Evolutionary conservation across 306 rosid species (phyloP), one percentile per base, ranked within the genome.

Genomic region (Rosa persica): DNA sequence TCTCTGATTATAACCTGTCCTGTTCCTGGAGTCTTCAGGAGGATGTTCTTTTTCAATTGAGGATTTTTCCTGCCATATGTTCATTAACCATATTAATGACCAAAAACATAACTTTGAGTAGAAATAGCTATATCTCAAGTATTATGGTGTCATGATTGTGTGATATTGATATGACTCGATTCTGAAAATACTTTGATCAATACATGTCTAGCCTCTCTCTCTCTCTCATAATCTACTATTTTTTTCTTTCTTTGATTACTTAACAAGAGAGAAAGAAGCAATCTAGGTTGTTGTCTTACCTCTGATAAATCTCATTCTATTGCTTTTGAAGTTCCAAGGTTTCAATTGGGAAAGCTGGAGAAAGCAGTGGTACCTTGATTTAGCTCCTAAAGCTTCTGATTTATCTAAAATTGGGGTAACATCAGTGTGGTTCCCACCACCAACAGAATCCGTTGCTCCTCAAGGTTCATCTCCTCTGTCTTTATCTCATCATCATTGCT

Each of bases 261-360:
- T 49, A 13, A 49, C 73, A 49, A 4, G 51, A 54, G 39, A 66
- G 9, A n/a, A 66, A 66, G 22, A 12, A 48, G 73, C 39, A 36
- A 42, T 67, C 43, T 52, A 47, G 49, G 8, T 25, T 4, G 36
- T 20, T 67, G 55, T 34, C 40, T 55, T 58, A 69, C 55, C 51
- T 60, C 22, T 78, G 78, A 62, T 84, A 65, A 71, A 36, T 86
- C 73, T 85, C 72, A 20, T 67, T 57, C 30, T 64, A 22, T 82
- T 61, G 75, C 52, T 55, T 54, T 78, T 67, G 62, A 81, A 89
- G 96, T 87, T 89, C 86, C 96, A 91, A 89, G 93, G 84, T 81
- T 91, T 91, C 84, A 91, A 91, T 78, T 91, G 96, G 96, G 96
- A 91, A 82, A 89, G 93, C 86, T 89, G 96, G 96, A 87, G 93